Evolutionary conservation across 2,329 filamentous ascomycete genomes (phyloP), one percentile per base, ranked within the genome.

Genomic region (Hypocrella siamensis): DNA sequence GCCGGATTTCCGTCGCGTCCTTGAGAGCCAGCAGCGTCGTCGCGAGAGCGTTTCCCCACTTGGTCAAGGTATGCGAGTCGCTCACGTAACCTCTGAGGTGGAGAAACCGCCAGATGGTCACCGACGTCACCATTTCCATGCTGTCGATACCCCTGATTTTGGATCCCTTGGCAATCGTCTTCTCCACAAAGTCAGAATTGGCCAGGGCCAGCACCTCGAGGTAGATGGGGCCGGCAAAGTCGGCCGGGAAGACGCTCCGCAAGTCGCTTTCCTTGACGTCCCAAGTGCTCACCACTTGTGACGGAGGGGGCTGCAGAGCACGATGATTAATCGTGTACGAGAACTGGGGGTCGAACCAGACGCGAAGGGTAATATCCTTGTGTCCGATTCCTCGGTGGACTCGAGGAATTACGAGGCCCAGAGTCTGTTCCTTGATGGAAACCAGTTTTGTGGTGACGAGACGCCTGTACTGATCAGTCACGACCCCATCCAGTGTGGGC

Each of bases 71-170:
- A 53, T 96, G 88, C 30, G 70, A 63, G 31, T 75, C 66, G 42
- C 90, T 73, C 29, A 93, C 66, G 46, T 94, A 98, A 17, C 79
- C 85, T 36, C 86, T 75, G 30, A 96, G 65, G 48, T 93, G 83
- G 16, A 98, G 65, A 54, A 94, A 90, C 34, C 85, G 74, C 79
- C 84, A 94, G 36, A 88, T 67, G 6, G 78, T 72, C 44, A 93
- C 82, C 14, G 71, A 71, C 6, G 65, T 56, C 33, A 84, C 59
- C 33, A 88, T 68, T 45, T 90, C 80, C 12, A 56, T 50, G 16
- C 63, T 64, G 30, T 79, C 67, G 39, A 78, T 70, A n/a, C 77
- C 70, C 36, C 66, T 71, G 24, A 64, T 74, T 11, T 56, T 48
- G 44, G 61, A 65, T 40, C 67, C 72, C 34, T 65, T 69, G 17